Base-by-base conservation (phyloP, 805 yeast species). In the Candida chauliodis region DNA sequence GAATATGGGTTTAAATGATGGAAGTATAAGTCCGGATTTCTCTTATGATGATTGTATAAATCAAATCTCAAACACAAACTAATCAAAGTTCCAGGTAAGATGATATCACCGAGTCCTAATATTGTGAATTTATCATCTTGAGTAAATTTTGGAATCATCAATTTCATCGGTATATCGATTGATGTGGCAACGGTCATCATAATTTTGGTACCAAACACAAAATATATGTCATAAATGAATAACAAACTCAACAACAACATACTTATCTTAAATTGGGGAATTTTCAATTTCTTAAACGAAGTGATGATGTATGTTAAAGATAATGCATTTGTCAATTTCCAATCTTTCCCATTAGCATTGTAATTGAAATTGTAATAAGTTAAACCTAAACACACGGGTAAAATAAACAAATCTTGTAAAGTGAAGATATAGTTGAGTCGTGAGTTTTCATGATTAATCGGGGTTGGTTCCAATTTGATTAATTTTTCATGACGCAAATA, bases 91-190 rank as follows among this genome's bases (percentile, higher is more conserved):
- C 82, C 83, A 0, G 89, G 87, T 10, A 80, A 56, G 2, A 76
- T 76, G 37, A 83, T 70, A 52, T 82, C 89, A 5, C 88, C 88
- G 4, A 81, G 58, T 1, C 88, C 89, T 8, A 82, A 56, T 35
- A 79, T 52, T 4, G 73, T 59, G 44, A 62, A 55, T 6, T 40
- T 16, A 38, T 37, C 38, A 15, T 34, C 37, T 16, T 15, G 13
- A 14, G n/a, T 37, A 16, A 30, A 37, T 22, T 38, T 48, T 10
- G 83, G 83, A 14, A 77, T 52, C 5, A 64, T 42, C 18, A 76
- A 40, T 45, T 74, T 76, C 32, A 71, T 62, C 1, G 88, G 88
- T n/a, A 75, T 61, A 3, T 76, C 74, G 16, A 81, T 47, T 5
- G 53, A 51, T 2, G 70, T 66, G 5, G 87, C 88, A 14, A 81